Evolutionary conservation across 73 alveolate genomes (phyloP).

Genomic region (Symbiodinium pilosum): DNA sequence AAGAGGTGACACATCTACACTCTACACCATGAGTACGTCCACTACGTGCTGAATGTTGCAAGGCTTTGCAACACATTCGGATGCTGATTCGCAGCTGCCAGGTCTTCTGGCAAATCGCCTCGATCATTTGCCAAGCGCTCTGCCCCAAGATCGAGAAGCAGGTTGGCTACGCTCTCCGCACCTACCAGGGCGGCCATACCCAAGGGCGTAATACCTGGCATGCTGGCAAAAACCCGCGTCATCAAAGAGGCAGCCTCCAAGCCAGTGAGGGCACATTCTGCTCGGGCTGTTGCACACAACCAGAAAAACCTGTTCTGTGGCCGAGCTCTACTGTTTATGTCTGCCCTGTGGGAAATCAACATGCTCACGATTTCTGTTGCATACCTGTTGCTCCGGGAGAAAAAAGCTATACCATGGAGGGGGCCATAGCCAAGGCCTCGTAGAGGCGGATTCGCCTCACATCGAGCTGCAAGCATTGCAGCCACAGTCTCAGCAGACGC

Average conservation of each 20-base stretch:
- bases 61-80: not conserved
- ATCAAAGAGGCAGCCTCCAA: not conserved
- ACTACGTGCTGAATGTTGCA: not conserved
- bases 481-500: slow-evolving; percentile 5
- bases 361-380: not conserved
- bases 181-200: slow-evolving; percentile 1
- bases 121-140: not conserved
- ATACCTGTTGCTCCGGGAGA: not conserved
- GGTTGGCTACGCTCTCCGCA: not conserved
- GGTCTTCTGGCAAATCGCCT: not conserved
- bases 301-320: not conserved
- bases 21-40: no score
- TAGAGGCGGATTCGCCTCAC: slow-evolving; percentile 48
- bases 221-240: slow-evolving; percentile 6
- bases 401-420: not conserved
- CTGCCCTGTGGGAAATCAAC: not conserved
- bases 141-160: not conserved
- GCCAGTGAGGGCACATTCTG: not conserved
- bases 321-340: not conserved
- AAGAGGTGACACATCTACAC: no score
- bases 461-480: slow-evolving; percentile 23
- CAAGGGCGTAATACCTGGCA: not conserved
- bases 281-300: not conserved
- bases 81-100: not conserved
- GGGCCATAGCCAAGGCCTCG: slow-evolving; percentile 23